A percentile compares a stretch with the other conserved stretches of the same genome.
Evolutionary conservation across 2,329 filamentous ascomycete genomes (phyloP).

Genomic region (Aspergillus tamarii): DNA sequence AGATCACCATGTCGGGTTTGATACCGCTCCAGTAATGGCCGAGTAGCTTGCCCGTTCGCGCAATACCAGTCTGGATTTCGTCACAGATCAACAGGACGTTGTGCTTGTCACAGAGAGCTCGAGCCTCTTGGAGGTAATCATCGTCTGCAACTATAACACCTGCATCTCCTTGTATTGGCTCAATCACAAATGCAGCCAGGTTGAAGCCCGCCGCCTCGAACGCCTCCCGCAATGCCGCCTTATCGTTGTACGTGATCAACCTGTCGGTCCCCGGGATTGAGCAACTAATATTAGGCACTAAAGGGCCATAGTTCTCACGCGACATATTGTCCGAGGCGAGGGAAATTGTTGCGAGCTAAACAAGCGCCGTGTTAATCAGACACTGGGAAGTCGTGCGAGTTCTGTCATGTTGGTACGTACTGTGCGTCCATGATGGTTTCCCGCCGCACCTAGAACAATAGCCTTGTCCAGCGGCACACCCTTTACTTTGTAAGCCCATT

Average conservation of each 20-base stretch:
- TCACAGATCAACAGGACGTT: conserved; percentile 96
- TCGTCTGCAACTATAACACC: conserved; percentile 94
- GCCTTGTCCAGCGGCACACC: conserved; percentile 82
- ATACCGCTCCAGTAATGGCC: conserved; percentile 94
- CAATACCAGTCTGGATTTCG: conserved; percentile 98
- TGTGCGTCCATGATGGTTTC: conserved; percentile 96
- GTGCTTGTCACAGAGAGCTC: conserved; percentile 88
- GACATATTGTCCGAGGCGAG: conserved; percentile 97
- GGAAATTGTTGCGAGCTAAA: conserved; percentile 87
- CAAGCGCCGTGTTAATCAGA: neutral
- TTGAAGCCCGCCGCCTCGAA: conserved; percentile 80
- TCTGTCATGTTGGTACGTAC: conserved; percentile 55
- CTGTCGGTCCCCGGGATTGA: conserved; percentile 74
- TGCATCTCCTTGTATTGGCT: conserved; percentile 96
- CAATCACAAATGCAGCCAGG: conserved; percentile 89
- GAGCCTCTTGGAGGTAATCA: conserved; percentile 78
- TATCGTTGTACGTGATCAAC: conserved; percentile 83
- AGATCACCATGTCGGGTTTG: conserved; percentile 90
- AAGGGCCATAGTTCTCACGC: conserved; percentile 94
- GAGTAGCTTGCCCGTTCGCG: conserved; percentile 88
- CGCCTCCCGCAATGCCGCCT: conserved; percentile 75
- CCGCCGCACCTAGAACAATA: conserved; percentile 77
- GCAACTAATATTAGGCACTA: conserved; percentile 85
- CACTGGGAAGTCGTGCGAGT: neutral
- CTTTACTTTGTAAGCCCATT: conserved; percentile 98